These are phyloP conservation scores for Eurotiales sp. DNA, from an alignment of 2,329 filamentous ascomycete genomes.

Conservation along the genomic window DNA sequence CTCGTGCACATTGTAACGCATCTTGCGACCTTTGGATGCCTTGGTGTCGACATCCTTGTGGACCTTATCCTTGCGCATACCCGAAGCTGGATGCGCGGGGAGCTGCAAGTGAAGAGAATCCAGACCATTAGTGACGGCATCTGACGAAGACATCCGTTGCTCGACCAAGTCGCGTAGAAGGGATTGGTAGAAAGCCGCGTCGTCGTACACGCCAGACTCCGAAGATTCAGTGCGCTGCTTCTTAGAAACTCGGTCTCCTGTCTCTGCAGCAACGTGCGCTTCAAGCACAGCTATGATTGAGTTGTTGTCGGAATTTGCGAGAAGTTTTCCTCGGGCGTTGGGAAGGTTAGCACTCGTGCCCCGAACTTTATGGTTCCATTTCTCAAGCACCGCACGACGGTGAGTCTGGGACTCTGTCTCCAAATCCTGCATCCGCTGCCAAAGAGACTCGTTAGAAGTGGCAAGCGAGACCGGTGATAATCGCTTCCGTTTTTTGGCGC, in stretches of 20 bases:
- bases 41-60: conserved; percentile 86
- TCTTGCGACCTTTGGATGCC: conserved; percentile 89
- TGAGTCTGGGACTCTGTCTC: conserved; percentile 59
- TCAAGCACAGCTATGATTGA: conserved; percentile 43
- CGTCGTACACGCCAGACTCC: conserved; percentile 71
- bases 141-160: conserved; percentile 68
- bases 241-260: conserved; percentile 30
- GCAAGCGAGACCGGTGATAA: conserved; percentile 44
- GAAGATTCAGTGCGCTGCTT: conserved; percentile 25
- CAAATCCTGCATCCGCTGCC: conserved; percentile 64
- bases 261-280: conserved; percentile 41
- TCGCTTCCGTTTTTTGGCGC: conserved; percentile 46
- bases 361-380: conserved; percentile 82
- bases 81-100: conserved; percentile 37
- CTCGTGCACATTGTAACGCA: conserved; percentile 92
- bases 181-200: conserved; percentile 90
- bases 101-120: conserved; percentile 35
- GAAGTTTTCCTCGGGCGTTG: conserved; percentile 58
- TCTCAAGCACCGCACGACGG: conserved; percentile 72
- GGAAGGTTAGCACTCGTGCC: conserved; percentile 49
- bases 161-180: conserved; percentile 91
- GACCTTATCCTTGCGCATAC: conserved; percentile 58
- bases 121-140: conserved; percentile 44
- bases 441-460: conserved; percentile 64
- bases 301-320: conserved; percentile 54